Evolutionary conservation across 306 rosid genomes (phyloP).

Genomic region (Dryas octopetala): DNA sequence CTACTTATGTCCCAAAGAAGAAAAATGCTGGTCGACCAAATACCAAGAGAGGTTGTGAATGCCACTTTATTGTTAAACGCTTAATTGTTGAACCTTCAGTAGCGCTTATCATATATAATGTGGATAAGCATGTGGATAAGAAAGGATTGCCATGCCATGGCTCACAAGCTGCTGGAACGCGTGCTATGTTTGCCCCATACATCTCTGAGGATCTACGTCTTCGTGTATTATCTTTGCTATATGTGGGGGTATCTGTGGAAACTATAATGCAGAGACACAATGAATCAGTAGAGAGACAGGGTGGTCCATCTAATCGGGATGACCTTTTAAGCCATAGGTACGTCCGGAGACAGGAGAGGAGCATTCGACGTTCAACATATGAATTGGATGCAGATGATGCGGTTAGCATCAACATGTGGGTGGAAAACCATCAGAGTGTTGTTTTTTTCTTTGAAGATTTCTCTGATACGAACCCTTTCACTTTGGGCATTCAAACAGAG

Average conservation of each 20-base stretch:
- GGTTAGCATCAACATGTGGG: conserved; percentile 72
- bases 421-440: conserved; percentile 67
- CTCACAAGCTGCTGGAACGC: conserved; percentile 85
- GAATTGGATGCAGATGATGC: conserved; percentile 81
- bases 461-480: conserved; percentile 71
- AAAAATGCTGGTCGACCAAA: conserved; percentile 88
- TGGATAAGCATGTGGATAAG: conserved; percentile 83
- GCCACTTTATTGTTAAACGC: conserved; percentile 91
- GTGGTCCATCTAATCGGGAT: conserved; percentile 89
- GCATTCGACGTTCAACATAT: conserved; percentile 69
- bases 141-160: conserved; percentile 92
- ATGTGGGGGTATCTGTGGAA: conserved; percentile 93
- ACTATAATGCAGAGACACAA: conserved; percentile 93
- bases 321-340: conserved; percentile 87
- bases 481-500: conserved; percentile 89
- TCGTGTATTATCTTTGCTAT: conserved; percentile 71
- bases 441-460: conserved; percentile 81
- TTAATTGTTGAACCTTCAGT: conserved; percentile 85
- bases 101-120: conserved; percentile 76
- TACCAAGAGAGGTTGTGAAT: conserved; percentile 88
- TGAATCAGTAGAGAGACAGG: conserved; percentile 81
- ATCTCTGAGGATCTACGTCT: conserved; percentile 88
- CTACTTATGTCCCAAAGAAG: conserved; percentile 71
- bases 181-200: conserved; percentile 90
- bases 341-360: conserved; percentile 90